Conservation (phyloP, 352 stramenopile genomes). For the Pythium monospermum region DNA sequence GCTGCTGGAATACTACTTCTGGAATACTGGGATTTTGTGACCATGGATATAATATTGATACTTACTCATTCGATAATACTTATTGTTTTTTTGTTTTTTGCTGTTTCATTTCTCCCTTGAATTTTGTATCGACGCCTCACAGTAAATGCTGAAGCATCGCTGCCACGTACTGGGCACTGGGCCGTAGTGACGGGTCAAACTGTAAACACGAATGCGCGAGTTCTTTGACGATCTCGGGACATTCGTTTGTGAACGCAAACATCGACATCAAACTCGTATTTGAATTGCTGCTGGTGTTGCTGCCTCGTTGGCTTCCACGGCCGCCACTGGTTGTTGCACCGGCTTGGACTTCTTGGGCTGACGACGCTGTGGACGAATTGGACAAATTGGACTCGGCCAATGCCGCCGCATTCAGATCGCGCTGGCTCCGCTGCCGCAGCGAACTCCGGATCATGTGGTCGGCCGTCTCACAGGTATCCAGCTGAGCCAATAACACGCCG, state of each 20-base stretch:
- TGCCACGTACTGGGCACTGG: constrained; percentile 66
- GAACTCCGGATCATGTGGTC: constrained; percentile 64
- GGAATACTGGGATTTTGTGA: too few species aligned
- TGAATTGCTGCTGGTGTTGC: constrained; percentile 14
- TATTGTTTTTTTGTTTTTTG: too few species aligned
- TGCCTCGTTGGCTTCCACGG: constrained; percentile 8
- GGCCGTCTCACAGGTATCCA: constrained; percentile 34
- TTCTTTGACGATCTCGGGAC: constrained; percentile 45
- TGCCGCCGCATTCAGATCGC: constrained; percentile 22
- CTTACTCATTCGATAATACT: too few species aligned
- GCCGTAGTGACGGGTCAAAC: constrained; percentile 61
- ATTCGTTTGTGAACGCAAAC: constrained; percentile 72
- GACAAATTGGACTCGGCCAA: constrained; percentile 8
- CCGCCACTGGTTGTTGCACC: too few species aligned
- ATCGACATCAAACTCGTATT: constrained; percentile 44
- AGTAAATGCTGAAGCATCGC: constrained; percentile 51
- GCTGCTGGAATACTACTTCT: too few species aligned
- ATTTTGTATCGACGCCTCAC: too few species aligned
- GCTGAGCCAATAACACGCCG: constrained; percentile 24
- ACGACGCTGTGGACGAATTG: neutral
- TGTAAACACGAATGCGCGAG: constrained; percentile 62
- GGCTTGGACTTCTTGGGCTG: too few species aligned
- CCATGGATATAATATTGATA: too few species aligned
- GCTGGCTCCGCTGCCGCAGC: constrained; percentile 40
- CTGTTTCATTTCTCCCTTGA: too few species aligned